Evolutionary conservation across 2,329 filamentous ascomycete species (phyloP).

Genomic region (Cordyceps militaris): DNA sequence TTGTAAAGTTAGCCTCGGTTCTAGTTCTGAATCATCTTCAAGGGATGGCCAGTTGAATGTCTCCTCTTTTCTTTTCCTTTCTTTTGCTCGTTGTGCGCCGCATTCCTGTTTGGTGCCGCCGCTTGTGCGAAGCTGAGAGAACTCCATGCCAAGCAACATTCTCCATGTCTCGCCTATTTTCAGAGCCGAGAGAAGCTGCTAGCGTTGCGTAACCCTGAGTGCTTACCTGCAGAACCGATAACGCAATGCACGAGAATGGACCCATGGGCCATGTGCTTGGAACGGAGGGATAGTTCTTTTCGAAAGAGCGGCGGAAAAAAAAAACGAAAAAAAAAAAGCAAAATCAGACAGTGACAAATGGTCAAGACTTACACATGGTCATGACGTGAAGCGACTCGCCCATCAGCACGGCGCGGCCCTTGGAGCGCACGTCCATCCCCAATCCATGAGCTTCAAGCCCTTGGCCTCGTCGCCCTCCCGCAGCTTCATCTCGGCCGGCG

Average conservation of each 20-base stretch:
- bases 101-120: neutral
- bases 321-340: neutral
- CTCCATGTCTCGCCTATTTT: neutral
- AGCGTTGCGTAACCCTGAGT: neutral
- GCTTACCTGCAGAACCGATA: neutral
- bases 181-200: neutral
- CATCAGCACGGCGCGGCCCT: constrained; percentile 38
- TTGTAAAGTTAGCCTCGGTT: constrained; percentile 2
- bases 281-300: neutral
- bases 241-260: neutral
- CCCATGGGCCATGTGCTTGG: neutral
- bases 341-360: neutral
- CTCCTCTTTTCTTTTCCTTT: neutral
- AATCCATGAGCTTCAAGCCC: constrained; percentile 41
- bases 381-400: constrained; percentile 52
- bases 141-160: neutral
- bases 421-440: constrained; percentile 29
- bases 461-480: constrained; percentile 36
- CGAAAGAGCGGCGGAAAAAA: neutral
- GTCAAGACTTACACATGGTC: constrained; percentile 48
- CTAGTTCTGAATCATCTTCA: neutral
- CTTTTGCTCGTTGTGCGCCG: neutral
- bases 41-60: too few species aligned
- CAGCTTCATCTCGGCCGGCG: constrained; percentile 33
- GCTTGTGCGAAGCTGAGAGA: neutral